Percentiles rank a stretch among this genome's conserved stretches.
Conservation (phyloP, 164 flowering plant genomes). For the Sextonia rubra region DNA sequence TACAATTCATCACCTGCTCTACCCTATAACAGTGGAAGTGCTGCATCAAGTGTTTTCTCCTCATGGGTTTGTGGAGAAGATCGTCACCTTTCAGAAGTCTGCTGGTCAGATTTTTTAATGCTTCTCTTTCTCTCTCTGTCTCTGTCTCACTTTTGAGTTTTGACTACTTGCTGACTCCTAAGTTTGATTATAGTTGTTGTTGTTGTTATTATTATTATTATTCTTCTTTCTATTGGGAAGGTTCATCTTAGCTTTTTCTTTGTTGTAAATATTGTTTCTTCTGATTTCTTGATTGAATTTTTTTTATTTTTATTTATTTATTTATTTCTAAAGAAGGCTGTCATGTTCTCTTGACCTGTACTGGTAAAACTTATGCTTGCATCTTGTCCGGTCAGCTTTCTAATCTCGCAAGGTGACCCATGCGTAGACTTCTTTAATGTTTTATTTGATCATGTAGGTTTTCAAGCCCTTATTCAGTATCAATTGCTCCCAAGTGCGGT, state of each 20-base stretch:
- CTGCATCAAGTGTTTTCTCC: constrained; percentile 99
- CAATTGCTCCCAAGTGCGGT: constrained; percentile 76
- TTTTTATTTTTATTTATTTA: no score
- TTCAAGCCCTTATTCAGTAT: constrained; percentile 91
- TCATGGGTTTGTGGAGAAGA: constrained; percentile 98
- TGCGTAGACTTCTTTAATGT: not conserved
- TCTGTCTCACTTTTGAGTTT: not conserved
- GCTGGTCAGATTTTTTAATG: constrained; percentile 94
- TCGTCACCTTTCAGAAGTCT: constrained; percentile 99
- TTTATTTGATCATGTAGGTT: constrained; percentile 42
- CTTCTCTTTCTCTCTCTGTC: constrained; percentile 34
- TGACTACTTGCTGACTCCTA: constrained; percentile 12
- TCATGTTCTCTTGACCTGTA: not conserved
- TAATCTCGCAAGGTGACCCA: not conserved
- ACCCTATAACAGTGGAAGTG: constrained; percentile 98
- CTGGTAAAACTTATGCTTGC: constrained; percentile 7
- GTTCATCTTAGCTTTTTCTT: not conserved
- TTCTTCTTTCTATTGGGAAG: not conserved
- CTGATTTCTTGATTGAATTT: not conserved
- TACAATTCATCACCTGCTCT: constrained; percentile 95
- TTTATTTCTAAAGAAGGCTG: constrained; percentile 3
- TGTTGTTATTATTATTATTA: not conserved
- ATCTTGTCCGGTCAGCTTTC: not conserved
- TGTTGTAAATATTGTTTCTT: not conserved
- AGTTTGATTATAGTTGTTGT: not conserved